A percentile compares a stretch with the other conserved stretches of the same genome.
Conservation (phyloP, 2,329 filamentous ascomycete genomes). For the Cytospora paraplurivora region DNA sequence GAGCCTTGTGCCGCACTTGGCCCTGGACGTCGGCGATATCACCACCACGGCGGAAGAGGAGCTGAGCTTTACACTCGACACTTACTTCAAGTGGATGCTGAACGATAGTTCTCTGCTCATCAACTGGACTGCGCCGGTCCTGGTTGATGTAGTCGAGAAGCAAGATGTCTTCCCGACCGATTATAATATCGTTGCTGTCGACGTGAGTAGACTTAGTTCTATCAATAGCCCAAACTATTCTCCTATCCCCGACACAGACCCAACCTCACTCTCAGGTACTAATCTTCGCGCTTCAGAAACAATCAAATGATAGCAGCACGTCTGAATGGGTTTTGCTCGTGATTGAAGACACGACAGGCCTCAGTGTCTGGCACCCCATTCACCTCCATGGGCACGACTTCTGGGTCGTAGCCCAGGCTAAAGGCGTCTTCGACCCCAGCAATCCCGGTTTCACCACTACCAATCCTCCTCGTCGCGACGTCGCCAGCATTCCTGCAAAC, state of each 20-base stretch:
- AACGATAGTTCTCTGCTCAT: slow-evolving; percentile 31
- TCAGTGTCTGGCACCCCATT: slow-evolving; percentile 44
- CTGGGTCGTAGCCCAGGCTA: slow-evolving; percentile 43
- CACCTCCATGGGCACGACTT: slow-evolving; percentile 57
- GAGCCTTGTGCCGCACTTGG: slow-evolving; percentile 34
- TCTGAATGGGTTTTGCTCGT: slow-evolving; percentile 36
- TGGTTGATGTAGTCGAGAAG: slow-evolving; percentile 20
- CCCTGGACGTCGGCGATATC: slow-evolving; percentile 30
- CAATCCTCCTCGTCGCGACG: slow-evolving; percentile 45
- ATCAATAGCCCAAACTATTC: too few relatives aligned
- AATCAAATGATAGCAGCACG: slow-evolving; percentile 16
- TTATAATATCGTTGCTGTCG: slow-evolving; percentile 29
- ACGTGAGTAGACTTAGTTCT: slow-evolving; percentile 18
- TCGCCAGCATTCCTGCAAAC: slow-evolving; percentile 37
- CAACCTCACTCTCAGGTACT: neutral
- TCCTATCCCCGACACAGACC: too few relatives aligned
- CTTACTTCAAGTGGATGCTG: slow-evolving; percentile 34
- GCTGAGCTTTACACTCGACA: slow-evolving; percentile 8
- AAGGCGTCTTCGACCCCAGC: slow-evolving; percentile 29
- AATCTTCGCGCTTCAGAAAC: slow-evolving; percentile 4
- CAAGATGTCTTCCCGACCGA: slow-evolving; percentile 25
- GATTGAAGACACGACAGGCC: slow-evolving; percentile 33
- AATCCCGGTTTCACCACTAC: slow-evolving; percentile 29
- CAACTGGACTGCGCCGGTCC: slow-evolving; percentile 33
- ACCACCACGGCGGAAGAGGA: slow-evolving; percentile 20